Evolutionary conservation across 2,329 filamentous ascomycete genomes (phyloP).

Genomic region (Samsoniella hepiali): DNA sequence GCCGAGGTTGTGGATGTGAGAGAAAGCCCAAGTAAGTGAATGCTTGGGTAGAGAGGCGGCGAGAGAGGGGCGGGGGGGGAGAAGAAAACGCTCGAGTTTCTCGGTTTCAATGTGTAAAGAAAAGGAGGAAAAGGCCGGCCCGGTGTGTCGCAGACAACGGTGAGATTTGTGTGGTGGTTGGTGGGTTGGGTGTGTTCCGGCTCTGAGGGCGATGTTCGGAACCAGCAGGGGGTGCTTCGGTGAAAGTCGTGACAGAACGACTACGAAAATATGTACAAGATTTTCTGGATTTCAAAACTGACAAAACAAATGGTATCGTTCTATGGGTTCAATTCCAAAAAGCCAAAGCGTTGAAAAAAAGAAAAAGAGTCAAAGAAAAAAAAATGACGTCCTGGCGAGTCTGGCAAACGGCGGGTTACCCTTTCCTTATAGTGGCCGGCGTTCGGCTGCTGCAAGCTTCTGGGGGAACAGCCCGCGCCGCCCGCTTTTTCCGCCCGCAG

Average conservation of each 20-base stretch:
- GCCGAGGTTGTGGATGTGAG: not conserved
- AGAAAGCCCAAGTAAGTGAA: slow-evolving; percentile 6
- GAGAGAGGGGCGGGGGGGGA: not conserved
- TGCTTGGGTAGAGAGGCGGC: not conserved
- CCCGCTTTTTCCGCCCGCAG: slow-evolving; percentile 8
- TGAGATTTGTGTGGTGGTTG: slow-evolving; percentile 9
- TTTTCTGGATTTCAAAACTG: no score
- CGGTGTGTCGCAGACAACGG: not conserved
- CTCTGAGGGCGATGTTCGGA: not conserved
- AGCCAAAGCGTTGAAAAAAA: not conserved
- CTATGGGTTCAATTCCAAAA: no score
- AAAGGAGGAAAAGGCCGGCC: not conserved
- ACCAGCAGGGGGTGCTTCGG: not conserved
- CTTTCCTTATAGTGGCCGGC: slow-evolving; percentile 16
- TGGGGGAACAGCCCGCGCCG: not conserved
- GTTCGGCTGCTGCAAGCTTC: slow-evolving; percentile 6
- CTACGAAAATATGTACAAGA: no score
- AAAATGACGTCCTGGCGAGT: not conserved
- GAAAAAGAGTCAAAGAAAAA: not conserved
- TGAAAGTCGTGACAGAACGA: no score
- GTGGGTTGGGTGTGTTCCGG: slow-evolving; percentile 14
- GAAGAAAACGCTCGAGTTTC: not conserved
- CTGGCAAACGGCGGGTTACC: not conserved
- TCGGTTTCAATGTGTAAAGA: not conserved
- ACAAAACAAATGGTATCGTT: no score